These are phyloP conservation scores for Pseudopithomyces chartarum DNA, from an alignment of 2,329 filamentous ascomycete species.

Conservation along the genomic window DNA sequence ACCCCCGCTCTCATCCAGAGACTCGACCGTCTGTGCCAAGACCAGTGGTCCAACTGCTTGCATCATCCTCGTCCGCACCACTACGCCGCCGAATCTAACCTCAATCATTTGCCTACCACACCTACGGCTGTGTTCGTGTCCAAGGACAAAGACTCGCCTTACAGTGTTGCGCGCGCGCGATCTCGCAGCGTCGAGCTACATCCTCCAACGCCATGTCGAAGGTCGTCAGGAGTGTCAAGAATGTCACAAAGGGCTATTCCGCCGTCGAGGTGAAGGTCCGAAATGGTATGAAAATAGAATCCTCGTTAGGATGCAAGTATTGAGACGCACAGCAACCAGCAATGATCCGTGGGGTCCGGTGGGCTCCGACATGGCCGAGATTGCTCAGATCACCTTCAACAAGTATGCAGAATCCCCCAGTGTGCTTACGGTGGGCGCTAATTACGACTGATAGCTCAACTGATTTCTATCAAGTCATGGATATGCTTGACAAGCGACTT, in stretches of 20 bases:
- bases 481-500: conserved; percentile 97
- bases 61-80: conserved; percentile 27
- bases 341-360: conserved; percentile 99
- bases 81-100: conserved; percentile 12
- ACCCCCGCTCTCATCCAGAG: conserved; percentile 4
- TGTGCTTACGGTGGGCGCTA: conserved; percentile 24
- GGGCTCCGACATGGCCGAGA: conserved; percentile 97
- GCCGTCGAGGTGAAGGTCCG: conserved; percentile 92
- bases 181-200: conserved; percentile 6
- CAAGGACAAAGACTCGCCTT: neutral
- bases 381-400: conserved; percentile 96
- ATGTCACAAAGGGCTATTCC: conserved; percentile 99
- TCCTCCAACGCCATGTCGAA: conserved; percentile 75
- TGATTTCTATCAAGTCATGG: conserved; percentile 99
- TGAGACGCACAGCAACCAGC: conserved; percentile 75
- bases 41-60: conserved; percentile 20
- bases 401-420: conserved; percentile 66
- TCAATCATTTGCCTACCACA: conserved; percentile 2
- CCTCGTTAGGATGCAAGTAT: conserved; percentile 2
- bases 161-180: neutral
- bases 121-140: neutral
- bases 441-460: conserved; percentile 67
- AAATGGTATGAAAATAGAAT: conserved; percentile 32
- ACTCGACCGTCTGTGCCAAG: conserved; percentile 15
- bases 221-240: conserved; percentile 96